Percentiles rank a stretch among this genome's conserved stretches.
Evolutionary conservation across 2,329 filamentous ascomycete genomes (phyloP).

Genomic region (Mariannaea sp.): DNA sequence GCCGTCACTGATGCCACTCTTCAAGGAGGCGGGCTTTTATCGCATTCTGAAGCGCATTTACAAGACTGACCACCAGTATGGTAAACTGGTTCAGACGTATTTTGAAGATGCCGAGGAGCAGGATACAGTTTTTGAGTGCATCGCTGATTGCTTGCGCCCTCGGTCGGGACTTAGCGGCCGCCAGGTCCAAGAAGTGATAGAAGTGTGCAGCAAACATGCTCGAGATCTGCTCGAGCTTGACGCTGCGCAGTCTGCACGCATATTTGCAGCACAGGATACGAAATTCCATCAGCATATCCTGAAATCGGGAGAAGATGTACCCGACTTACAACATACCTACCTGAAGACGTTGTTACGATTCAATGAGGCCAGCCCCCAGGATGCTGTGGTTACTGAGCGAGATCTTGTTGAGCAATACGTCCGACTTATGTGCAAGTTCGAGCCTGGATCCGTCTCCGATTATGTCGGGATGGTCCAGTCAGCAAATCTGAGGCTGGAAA

Average conservation of each 20-base stretch:
- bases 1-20: conserved; percentile 73
- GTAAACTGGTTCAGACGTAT: conserved; percentile 76
- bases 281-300: conserved; percentile 71
- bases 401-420: conserved; percentile 83
- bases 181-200: conserved; percentile 73
- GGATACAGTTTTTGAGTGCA: conserved; percentile 76
- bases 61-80: conserved; percentile 77
- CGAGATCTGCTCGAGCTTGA: conserved; percentile 70
- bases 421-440: conserved; percentile 86
- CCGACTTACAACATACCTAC: conserved; percentile 75
- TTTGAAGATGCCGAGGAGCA: conserved; percentile 84
- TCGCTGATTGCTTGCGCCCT: conserved; percentile 73
- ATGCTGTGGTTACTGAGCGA: conserved; percentile 49
- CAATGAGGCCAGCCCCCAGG: conserved; percentile 42
- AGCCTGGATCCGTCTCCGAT: conserved; percentile 80
- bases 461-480: conserved; percentile 80
- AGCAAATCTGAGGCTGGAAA: conserved; percentile 77
- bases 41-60: conserved; percentile 91
- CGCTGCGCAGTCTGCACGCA: conserved; percentile 66
- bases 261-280: conserved; percentile 64
- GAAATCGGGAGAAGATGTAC: conserved; percentile 62
- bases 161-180: conserved; percentile 67
- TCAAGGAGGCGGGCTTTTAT: conserved; percentile 82
- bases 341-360: conserved; percentile 76
- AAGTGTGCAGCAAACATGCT: conserved; percentile 68